Evolutionary conservation across 1,284 basidiomycete species (phyloP), one percentile per base, ranked within the genome.

Genomic region (Cystobasidium sp.): DNA sequence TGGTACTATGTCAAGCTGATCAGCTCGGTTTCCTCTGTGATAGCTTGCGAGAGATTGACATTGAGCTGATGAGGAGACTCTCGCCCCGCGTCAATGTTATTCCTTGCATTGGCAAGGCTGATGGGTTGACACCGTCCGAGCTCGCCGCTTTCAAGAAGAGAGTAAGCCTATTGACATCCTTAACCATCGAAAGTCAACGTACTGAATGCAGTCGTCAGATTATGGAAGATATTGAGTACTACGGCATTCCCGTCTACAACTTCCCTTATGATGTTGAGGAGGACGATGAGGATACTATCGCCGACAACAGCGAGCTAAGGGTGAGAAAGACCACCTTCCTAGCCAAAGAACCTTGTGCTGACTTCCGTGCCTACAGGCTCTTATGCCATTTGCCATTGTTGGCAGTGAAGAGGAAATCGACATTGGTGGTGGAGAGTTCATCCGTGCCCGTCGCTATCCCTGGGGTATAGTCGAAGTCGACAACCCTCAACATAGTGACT

Each of bases 201-300:
- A 43, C 43, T 20, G 37, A 63, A 24, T 12, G 66, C n/a, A 18
- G 56, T 18, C 20, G 44, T 55, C 59, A 95, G 92, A 90, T 99
- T 81, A 98, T 98, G 94, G 95, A 99, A 84, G 96, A 99, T 82
- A 98, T 99, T 79, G 96, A 98, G 82, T 88, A 98, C 86, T 98
- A 99, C 82, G 90, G 91, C 78, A 99, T 99, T 79, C 96, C 97
- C 6, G 91, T 99, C 58, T 99, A 99, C 87, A 99, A 99, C 86
- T 99, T 99, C 88, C 97, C 97, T 0, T 99, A 97, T 83, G 97
- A 99, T 80, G 90, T 94, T 24, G 97, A 99, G 83, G 97, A 99
- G 84, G 84, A 99, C 81, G 97, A 99, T 82, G 95, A 98, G 82
- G 97, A 99, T 81, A 98, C 96, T 4, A 95, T 99, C 77, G 90